Percentiles rank a stretch among this genome's conserved stretches.
Conservation (phyloP, 2,329 filamentous ascomycete species). For the Fusarium verrucosum region DNA sequence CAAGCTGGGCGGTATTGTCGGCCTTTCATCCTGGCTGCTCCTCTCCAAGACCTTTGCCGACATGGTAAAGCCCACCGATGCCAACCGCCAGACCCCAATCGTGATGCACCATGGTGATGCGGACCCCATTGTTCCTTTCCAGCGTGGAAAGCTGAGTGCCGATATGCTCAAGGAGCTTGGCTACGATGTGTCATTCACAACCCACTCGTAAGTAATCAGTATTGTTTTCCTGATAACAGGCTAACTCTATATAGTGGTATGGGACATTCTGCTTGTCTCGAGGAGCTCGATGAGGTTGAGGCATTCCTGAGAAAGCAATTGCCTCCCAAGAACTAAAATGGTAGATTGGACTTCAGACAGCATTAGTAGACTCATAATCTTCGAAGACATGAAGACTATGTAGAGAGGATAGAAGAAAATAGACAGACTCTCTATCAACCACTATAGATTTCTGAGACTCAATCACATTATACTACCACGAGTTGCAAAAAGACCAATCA, state of each 20-base stretch:
- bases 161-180: constrained; percentile 74
- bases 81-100: constrained; percentile 76
- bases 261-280: constrained; percentile 76
- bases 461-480: constrained; percentile 13
- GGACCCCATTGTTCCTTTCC: constrained; percentile 76
- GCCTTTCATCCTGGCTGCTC: constrained; percentile 82
- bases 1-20: constrained; percentile 89
- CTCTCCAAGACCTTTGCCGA: constrained; percentile 62
- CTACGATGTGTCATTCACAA: constrained; percentile 77
- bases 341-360: neutral
- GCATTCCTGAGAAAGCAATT: constrained; percentile 59
- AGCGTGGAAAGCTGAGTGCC: constrained; percentile 74
- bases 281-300: constrained; percentile 87
- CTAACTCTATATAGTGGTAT: constrained; percentile 63
- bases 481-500: constrained; percentile 11
- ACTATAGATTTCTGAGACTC: neutral
- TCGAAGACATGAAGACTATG: neutral
- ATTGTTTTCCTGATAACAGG: neutral
- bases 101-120: constrained; percentile 88
- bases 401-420: constrained; percentile 4
- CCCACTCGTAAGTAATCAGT: constrained; percentile 69
- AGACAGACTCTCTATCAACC: neutral
- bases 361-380: neutral
- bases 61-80: constrained; percentile 52
- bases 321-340: constrained; percentile 46